Evolutionary conservation across 495 filamentous ascomycete species (phyloP), one percentile per base, ranked within the genome.

Genomic region (Penicillium paradoxum): DNA sequence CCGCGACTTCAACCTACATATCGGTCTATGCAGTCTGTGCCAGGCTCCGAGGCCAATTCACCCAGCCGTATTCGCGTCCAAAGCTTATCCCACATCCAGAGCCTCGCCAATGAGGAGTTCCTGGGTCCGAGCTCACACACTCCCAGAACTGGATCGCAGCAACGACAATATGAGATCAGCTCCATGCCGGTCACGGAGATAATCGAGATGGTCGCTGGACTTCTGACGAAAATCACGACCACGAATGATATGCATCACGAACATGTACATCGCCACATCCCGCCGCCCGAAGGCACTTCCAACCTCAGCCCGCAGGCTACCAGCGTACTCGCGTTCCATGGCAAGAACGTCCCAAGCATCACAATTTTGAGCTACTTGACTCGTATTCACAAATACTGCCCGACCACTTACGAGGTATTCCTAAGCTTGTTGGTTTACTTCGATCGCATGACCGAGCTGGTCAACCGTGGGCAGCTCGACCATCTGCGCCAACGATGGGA

Each of bases 161-260:
- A 72, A n/a, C 76, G 76, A 49, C 76, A 80, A 49, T 99, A 95
- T 67, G 93, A 97, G 69, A 97, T 99, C 56, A 97, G 91, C 70
- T 87, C 84, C 45, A 99, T 99, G 93, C 92, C 95, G 44, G 93
- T 97, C 55, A 81, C 83, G 45, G 95, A 99, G 58, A 91, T 99
- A 59, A 99, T 99, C 70, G 95, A 99, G 70, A 99, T 99, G 95
- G 95, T 99, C 6, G 93, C 93, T 5, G 92, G 90, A n/a, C 83
- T 99, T 34, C 75, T 99, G 52, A 96, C 95, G 8, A 97, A 97
- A 70, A 99, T 99, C 57, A 97, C 93, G 5, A 91, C 89, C 2
- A 96, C 93, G 46, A 99, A 99, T 65, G 93, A 99, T 65, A 74
- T 83, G 30, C 92, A 97, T 60, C 90, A 97, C 70, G 90, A 97